Evolutionary conservation across 2,329 filamentous ascomycete genomes (phyloP).

Genomic region (Tricladium varicosporioides): DNA sequence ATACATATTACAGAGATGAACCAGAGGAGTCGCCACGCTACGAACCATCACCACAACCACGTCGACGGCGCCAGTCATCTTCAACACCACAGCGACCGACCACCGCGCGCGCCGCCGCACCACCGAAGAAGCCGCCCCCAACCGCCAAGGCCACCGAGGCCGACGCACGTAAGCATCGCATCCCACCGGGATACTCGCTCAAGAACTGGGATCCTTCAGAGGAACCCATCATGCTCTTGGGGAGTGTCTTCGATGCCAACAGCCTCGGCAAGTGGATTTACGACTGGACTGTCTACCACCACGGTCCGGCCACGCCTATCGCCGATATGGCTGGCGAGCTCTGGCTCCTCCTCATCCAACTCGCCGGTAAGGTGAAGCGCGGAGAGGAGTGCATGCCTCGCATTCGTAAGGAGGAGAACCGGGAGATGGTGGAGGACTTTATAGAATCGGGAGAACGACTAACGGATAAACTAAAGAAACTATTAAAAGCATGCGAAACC

Average conservation of each 20-base stretch:
- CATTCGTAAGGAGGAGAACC: conserved; percentile 70
- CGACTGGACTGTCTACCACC: conserved; percentile 95
- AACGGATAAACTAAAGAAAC: conserved; percentile 77
- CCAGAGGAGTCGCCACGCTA: conserved; percentile 25
- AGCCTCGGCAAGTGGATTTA: conserved; percentile 99
- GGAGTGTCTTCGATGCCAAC: conserved; percentile 96
- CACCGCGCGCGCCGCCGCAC: conserved; percentile 23
- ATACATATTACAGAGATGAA: conserved; percentile 32
- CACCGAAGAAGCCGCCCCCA: conserved; percentile 35
- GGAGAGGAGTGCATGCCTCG: conserved; percentile 74
- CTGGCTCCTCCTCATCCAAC: conserved; percentile 91
- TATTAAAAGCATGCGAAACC: conserved; percentile 87
- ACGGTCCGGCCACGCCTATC: conserved; percentile 78
- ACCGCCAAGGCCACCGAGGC: conserved; percentile 53
- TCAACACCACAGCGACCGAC: conserved; percentile 33
- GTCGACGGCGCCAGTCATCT: conserved; percentile 30
- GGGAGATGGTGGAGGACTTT: conserved; percentile 85
- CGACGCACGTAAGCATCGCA: conserved; percentile 65
- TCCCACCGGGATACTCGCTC: conserved; percentile 86
- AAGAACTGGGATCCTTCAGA: conserved; percentile 99
- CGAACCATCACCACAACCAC: conserved; percentile 26
- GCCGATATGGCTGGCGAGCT: conserved; percentile 90
- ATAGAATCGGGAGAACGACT: conserved; percentile 84
- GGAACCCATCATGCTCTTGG: conserved; percentile 88
- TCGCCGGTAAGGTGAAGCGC: conserved; percentile 90